Conservation (phyloP, 2,329 filamentous ascomycete genomes). For the Talaromyces marneffei region DNA sequence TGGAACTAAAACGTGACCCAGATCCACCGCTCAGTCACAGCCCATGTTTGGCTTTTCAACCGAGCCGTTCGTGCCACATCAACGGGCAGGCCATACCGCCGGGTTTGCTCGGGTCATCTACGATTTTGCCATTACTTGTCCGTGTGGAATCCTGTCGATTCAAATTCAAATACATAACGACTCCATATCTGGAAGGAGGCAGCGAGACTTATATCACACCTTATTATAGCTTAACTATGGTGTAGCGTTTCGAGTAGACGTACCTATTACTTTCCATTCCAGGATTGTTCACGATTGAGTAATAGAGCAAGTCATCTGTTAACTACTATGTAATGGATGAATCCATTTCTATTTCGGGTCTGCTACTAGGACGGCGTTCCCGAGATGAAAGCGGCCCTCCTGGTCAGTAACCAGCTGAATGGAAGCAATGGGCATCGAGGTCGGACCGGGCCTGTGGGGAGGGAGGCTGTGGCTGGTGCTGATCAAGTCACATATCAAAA, state of each 20-base stretch:
- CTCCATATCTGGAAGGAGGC: not conserved
- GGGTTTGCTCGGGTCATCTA: slow-evolving; percentile 5
- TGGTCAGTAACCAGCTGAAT: not conserved
- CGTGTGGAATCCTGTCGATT: not conserved
- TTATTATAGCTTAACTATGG: not conserved
- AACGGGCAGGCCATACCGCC: not conserved
- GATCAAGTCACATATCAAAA: not conserved
- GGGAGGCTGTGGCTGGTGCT: not conserved
- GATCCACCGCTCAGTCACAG: not conserved
- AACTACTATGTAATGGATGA: not conserved
- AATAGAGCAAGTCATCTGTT: not conserved
- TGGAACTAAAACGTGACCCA: not conserved
- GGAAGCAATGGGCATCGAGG: not conserved
- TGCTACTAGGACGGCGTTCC: not conserved
- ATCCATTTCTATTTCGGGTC: not conserved
- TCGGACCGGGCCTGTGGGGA: not conserved
- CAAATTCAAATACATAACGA: not conserved
- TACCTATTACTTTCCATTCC: not conserved
- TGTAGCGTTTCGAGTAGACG: not conserved
- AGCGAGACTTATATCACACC: not conserved
- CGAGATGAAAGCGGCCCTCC: not conserved
- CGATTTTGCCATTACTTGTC: not conserved
- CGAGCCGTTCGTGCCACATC: slow-evolving; percentile 9
- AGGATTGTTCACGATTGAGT: not conserved
- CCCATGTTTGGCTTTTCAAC: slow-evolving; percentile 1